phyloP scores from a whole-genome alignment of 805 yeast species.

The Candida suzukii region DNA sequence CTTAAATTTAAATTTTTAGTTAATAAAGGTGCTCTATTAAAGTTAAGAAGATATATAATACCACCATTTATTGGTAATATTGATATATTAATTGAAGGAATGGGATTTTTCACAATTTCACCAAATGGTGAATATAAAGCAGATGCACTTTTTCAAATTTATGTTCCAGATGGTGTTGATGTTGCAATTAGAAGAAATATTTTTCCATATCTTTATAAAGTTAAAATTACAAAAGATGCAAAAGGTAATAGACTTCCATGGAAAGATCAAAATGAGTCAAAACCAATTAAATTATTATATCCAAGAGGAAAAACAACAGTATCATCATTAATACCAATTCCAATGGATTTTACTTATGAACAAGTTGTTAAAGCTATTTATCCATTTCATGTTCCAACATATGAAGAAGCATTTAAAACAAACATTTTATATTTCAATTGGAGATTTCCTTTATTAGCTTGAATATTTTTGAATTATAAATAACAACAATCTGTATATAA shows the following conservation, averaged over 20 bases:
- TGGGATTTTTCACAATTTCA: conserved; percentile 55
- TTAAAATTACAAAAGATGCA: conserved; percentile 8
- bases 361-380: conserved; percentile 7
- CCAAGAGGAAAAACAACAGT: conserved; percentile 15
- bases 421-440: too few relatives aligned
- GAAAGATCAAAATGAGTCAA: too few relatives aligned
- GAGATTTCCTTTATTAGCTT: too few relatives aligned
- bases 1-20: conserved; percentile 14
- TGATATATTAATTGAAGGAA: conserved; percentile 56
- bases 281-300: conserved; percentile 4
- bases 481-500: too few relatives aligned
- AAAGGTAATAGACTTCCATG: conserved; percentile 11
- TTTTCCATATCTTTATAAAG: conserved; percentile 19
- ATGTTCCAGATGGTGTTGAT: conserved; percentile 49
- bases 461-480: too few relatives aligned
- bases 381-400: neutral
- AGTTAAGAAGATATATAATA: conserved; percentile 39
- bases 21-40: conserved; percentile 17
- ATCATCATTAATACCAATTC: conserved; percentile 15
- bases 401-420: neutral
- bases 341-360: conserved; percentile 6
- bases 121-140: conserved; percentile 42
- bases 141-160: conserved; percentile 35
- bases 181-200: conserved; percentile 39
- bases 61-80: conserved; percentile 69